Conservation (phyloP, 23 red algal species). For the Gracilaria domingensis region DNA sequence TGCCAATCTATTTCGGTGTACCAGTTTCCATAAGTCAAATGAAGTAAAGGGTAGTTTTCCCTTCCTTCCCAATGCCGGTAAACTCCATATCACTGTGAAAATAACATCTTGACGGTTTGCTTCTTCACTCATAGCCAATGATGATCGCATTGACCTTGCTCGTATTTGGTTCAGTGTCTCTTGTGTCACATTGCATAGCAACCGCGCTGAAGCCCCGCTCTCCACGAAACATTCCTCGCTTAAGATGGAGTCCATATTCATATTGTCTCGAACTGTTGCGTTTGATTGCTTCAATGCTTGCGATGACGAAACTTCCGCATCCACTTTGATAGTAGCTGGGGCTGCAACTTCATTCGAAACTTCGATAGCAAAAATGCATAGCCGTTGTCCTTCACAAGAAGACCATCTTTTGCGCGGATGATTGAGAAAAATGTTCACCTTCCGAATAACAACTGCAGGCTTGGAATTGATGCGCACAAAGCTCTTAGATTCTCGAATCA, state of each 20-base stretch:
- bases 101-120: neutral
- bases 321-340: slow-evolving; percentile 45
- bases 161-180: slow-evolving; percentile 24
- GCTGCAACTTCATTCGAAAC: slow-evolving; percentile 65
- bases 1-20: neutral
- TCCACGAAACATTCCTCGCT: slow-evolving; percentile 58
- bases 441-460: slow-evolving; percentile 41
- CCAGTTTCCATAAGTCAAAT: neutral
- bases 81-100: slow-evolving; percentile 44
- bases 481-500: slow-evolving; percentile 59
- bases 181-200: slow-evolving; percentile 26
- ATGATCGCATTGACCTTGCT: neutral
- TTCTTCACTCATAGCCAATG: neutral
- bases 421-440: slow-evolving; percentile 35
- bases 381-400: neutral
- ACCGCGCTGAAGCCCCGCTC: slow-evolving; percentile 50
- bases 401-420: neutral
- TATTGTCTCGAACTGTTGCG: neutral
- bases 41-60: slow-evolving; percentile 31
- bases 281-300: neutral
- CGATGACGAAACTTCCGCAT: neutral
- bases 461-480: slow-evolving; percentile 28
- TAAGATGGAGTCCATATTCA: neutral
- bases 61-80: slow-evolving; percentile 51
- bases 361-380: slow-evolving; percentile 34